Evolutionary conservation across 2,329 filamentous ascomycete genomes (phyloP).

Genomic region (Pyrenophora graminea): DNA sequence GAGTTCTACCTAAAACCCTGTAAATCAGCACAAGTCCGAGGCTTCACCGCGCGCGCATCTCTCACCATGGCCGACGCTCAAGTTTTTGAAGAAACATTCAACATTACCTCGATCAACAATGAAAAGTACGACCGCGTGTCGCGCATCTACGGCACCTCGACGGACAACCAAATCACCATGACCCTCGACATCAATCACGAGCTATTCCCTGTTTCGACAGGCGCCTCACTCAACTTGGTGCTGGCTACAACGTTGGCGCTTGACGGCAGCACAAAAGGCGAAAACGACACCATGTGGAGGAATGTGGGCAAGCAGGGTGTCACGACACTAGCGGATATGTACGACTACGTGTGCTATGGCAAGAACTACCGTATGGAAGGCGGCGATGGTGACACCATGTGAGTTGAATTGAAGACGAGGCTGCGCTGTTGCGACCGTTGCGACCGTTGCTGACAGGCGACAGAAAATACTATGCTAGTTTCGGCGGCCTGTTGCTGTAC

Average conservation of each 20-base stretch:
- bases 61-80: constrained; percentile 76
- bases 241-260: constrained; percentile 84
- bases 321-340: constrained; percentile 71
- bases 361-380: constrained; percentile 91
- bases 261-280: constrained; percentile 70
- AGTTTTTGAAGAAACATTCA: constrained; percentile 93
- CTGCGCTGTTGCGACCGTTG: constrained; percentile 1
- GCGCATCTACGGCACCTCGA: constrained; percentile 76
- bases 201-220: constrained; percentile 76
- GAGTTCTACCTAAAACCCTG: not conserved
- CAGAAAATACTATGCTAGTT: constrained; percentile 93
- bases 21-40: not conserved
- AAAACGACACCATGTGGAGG: constrained; percentile 68
- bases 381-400: constrained; percentile 84
- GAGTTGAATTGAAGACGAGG: constrained; percentile 47
- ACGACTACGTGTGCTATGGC: constrained; percentile 85
- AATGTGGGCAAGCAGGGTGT: constrained; percentile 55
- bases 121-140: constrained; percentile 95
- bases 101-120: constrained; percentile 75
- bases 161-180: constrained; percentile 77
- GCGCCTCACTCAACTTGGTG: constrained; percentile 78
- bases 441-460: constrained; percentile 29
- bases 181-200: constrained; percentile 93
- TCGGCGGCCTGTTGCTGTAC: constrained; percentile 87
- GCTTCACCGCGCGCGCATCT: not conserved